Percentiles rank a stretch among this genome's conserved stretches.
Conservation (phyloP, 768 basidiomycete species). For the Podaxis sp. region DNA sequence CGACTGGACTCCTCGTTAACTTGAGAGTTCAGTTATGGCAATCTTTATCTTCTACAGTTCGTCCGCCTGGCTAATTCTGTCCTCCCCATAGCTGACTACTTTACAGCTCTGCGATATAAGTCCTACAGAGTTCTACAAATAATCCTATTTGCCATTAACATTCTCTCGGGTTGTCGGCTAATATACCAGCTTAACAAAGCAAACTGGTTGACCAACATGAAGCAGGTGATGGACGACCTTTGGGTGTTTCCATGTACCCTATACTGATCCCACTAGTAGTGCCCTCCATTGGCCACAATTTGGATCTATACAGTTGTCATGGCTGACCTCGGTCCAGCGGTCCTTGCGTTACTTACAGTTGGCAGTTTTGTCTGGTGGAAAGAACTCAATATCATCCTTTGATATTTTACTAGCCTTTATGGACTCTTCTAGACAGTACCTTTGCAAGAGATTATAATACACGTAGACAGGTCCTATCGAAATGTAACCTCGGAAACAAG, state of each 20-base stretch:
- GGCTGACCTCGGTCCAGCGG: conserved; percentile 62
- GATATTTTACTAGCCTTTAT: conserved; percentile 15
- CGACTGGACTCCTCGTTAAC: conserved; percentile 7
- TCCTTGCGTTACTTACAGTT: conserved; percentile 53
- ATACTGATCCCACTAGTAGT: conserved; percentile 37
- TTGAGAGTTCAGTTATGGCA: conserved; percentile 53
- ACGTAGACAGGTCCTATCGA: background rate
- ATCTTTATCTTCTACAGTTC: conserved; percentile 77
- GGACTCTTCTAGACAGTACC: background rate
- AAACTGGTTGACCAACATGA: conserved; percentile 72
- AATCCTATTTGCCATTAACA: conserved; percentile 57
- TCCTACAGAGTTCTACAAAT: conserved; percentile 49
- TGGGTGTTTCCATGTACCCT: background rate
- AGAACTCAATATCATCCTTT: conserved; percentile 46
- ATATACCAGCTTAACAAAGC: conserved; percentile 69
- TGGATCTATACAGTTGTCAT: conserved; percentile 80
- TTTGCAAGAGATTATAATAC: background rate
- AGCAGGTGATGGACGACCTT: conserved; percentile 49
- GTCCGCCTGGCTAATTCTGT: conserved; percentile 22
- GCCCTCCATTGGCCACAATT: conserved; percentile 73
- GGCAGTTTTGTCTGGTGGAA: conserved; percentile 64
- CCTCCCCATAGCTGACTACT: background rate
- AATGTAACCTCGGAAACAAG: conserved; percentile 1
- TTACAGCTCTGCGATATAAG: conserved; percentile 67
- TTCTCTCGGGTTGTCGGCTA: conserved; percentile 60